These are phyloP conservation scores for Mercurialis annua DNA, from an alignment of 345 rosid species.

Conservation along the genomic window DNA sequence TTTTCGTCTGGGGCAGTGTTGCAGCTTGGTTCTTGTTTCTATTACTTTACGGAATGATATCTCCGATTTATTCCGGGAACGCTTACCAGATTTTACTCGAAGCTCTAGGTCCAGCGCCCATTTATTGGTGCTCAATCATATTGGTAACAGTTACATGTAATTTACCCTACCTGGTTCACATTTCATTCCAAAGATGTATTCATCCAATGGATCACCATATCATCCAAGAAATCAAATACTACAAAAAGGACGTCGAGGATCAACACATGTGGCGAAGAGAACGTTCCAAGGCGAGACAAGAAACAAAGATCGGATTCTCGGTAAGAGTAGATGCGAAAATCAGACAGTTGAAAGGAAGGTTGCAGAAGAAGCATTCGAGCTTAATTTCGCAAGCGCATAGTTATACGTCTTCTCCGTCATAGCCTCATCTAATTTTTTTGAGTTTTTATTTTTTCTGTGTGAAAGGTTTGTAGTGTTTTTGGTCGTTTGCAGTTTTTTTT, in stretches of 20 bases:
- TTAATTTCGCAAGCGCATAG: conserved; percentile 38
- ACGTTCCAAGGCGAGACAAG: conserved; percentile 79
- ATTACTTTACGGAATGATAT: conserved; percentile 55
- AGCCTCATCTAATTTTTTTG: conserved; percentile 17
- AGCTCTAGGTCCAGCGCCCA: conserved; percentile 75
- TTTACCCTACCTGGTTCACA: conserved; percentile 60
- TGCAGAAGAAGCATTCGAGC: conserved; percentile 61
- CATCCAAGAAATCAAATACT: conserved; percentile 90
- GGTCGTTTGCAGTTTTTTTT: conserved; percentile 23
- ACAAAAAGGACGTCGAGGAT: conserved; percentile 72
- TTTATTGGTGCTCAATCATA: conserved; percentile 71
- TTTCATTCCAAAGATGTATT: conserved; percentile 69
- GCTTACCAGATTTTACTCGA: conserved; percentile 67
- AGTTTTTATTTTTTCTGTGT: conserved; percentile 1
- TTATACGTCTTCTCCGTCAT: conserved; percentile 35
- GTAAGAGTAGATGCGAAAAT: conserved; percentile 95
- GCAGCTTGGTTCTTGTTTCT: conserved; percentile 80
- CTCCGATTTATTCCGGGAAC: conserved; percentile 55
- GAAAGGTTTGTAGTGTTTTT: conserved; percentile 19
- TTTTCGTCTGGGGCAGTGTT: conserved; percentile 84
- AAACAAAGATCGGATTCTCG: conserved; percentile 92
- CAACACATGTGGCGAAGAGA: conserved; percentile 82
- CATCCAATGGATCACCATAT: conserved; percentile 92
- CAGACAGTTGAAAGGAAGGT: conserved; percentile 59
- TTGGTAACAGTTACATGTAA: conserved; percentile 61